Evolutionary conservation across 495 filamentous ascomycete species (phyloP), one percentile per base, ranked within the genome.

Genomic region (Platismatia glauca): DNA sequence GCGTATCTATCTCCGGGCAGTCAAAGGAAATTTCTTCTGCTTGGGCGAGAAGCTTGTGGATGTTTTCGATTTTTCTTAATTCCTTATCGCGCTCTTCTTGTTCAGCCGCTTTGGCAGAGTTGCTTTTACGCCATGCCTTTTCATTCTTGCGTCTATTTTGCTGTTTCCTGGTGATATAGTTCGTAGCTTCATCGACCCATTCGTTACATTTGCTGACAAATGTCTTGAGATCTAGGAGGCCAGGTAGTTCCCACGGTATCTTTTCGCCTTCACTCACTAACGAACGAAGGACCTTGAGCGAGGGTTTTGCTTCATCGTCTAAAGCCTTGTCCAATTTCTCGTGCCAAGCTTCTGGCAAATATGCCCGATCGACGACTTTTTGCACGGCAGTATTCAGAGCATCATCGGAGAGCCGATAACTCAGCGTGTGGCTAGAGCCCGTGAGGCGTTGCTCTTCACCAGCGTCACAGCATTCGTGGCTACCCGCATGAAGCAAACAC

Each of bases 71-170:
- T 74, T 89, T 95, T 68, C 94, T 89, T 71, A 91, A 82, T 73
- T 97, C 92, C 62, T 85, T 86, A 67, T 91, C 89, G 64, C 88
- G 85, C 72, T 97, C 94, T 76, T 96, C 92, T 71, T 88, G 80
- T 73, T 97, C 93, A 55, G 87, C 81, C 56, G 78, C 83, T 67
- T 89, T 90, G 37, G 87, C 84, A 72, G 84, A 88, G 63, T 85
- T 84, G 48, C 75, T 72, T 70, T 82, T 86, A 66, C 89, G 89
- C 89, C 90, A 95, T 38, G 83, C 86, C 71, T 93, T 95, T 70
- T 97, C 92, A 74, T 89, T 97, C 76, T 99, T 99, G 64, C 94
- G 90, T 68, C 94, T 88, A 73, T 95, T 96, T 75, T 97, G 93
- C 77, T 97, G 94, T 77, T 99, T 99, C 57, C 94, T 88, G 64